A percentile compares a stretch with the other conserved stretches of the same genome.
phyloP scores from a whole-genome alignment of 371 early-diverging fungal species.

The Apophysomyces sp. region DNA sequence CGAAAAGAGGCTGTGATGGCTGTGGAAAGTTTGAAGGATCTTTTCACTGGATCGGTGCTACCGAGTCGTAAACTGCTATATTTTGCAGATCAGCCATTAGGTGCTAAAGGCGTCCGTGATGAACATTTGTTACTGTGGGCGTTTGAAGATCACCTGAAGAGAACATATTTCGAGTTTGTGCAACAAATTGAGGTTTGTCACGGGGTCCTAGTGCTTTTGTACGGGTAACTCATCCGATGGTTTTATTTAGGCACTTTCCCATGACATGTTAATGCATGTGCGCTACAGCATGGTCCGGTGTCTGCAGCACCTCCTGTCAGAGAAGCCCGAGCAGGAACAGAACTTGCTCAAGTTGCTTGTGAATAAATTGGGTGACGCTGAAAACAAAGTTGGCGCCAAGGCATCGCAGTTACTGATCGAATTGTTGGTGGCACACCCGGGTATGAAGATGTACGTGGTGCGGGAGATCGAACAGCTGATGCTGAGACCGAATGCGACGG shows the following conservation, averaged over 20 bases:
- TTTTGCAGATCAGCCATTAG: slow-evolving; percentile 86
- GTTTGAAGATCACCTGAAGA: slow-evolving; percentile 93
- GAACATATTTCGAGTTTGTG: slow-evolving; percentile 84
- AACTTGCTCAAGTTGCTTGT: slow-evolving; percentile 88
- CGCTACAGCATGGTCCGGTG: slow-evolving; percentile 74
- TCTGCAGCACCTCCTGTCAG: slow-evolving; percentile 73
- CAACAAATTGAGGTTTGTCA: slow-evolving; percentile 70
- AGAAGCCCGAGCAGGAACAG: slow-evolving; percentile 95
- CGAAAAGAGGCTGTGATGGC: slow-evolving; percentile 86
- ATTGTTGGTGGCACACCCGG: slow-evolving; percentile 75
- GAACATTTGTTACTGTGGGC: slow-evolving; percentile 84
- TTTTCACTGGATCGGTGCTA: slow-evolving; percentile 76
- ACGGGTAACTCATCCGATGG: background rate
- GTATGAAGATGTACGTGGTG: slow-evolving; percentile 88
- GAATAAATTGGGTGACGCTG: slow-evolving; percentile 94
- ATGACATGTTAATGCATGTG: slow-evolving; percentile 84
- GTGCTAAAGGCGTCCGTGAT: slow-evolving; percentile 55
- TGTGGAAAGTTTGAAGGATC: slow-evolving; percentile 87
- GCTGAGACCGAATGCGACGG: slow-evolving; percentile 66
- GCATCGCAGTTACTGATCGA: slow-evolving; percentile 75
- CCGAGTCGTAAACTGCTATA: slow-evolving; percentile 85
- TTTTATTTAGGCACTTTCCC: slow-evolving; percentile 60
- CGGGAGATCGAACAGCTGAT: slow-evolving; percentile 85
- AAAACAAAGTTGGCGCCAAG: slow-evolving; percentile 86
- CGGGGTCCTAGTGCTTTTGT: background rate